These are phyloP conservation scores for Nematocida homosporus DNA, from an alignment of 371 early-diverging fungal genomes.

Conservation along the genomic window DNA sequence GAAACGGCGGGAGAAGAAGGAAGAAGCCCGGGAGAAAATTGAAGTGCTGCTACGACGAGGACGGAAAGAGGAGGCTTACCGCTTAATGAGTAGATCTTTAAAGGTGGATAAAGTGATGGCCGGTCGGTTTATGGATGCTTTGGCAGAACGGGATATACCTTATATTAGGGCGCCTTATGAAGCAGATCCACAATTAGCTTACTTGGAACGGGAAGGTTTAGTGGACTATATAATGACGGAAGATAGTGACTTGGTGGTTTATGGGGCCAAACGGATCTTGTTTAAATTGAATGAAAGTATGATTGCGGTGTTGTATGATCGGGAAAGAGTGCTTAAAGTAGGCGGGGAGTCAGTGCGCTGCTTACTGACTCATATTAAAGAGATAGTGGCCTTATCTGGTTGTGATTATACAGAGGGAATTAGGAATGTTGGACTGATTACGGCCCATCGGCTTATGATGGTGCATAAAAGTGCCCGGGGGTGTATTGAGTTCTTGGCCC, in stretches of 20 bases:
- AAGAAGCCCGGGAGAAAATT: slow-evolving; percentile 48
- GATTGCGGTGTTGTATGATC: slow-evolving; percentile 48
- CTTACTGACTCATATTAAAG: slow-evolving; percentile 71
- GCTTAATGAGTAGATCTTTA: slow-evolving; percentile 61
- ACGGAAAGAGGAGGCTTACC: slow-evolving; percentile 46
- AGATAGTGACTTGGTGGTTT: slow-evolving; percentile 89
- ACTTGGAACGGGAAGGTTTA: slow-evolving; percentile 72
- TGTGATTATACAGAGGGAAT: slow-evolving; percentile 85
- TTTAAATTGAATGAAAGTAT: slow-evolving; percentile 63
- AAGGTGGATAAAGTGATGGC: slow-evolving; percentile 70
- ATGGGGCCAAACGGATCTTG: slow-evolving; percentile 73
- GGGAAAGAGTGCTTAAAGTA: slow-evolving; percentile 46
- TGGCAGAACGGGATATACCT: slow-evolving; percentile 71
- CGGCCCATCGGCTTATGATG: slow-evolving; percentile 72
- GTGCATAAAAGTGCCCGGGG: slow-evolving; percentile 54
- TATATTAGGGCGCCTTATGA: slow-evolving; percentile 92
- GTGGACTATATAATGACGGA: slow-evolving; percentile 82
- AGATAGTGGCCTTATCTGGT: slow-evolving; percentile 86
- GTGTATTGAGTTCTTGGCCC: slow-evolving; percentile 42
- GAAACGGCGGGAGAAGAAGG: slow-evolving; percentile 69
- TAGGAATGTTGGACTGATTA: slow-evolving; percentile 79
- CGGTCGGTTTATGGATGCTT: slow-evolving; percentile 67
- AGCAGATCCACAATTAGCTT: slow-evolving; percentile 91
- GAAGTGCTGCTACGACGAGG: slow-evolving; percentile 40
- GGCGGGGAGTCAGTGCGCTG: slow-evolving; percentile 18